These are phyloP conservation scores for Ganoderma meredithae DNA, from an alignment of 1,284 basidiomycete species.

Conservation along the genomic window DNA sequence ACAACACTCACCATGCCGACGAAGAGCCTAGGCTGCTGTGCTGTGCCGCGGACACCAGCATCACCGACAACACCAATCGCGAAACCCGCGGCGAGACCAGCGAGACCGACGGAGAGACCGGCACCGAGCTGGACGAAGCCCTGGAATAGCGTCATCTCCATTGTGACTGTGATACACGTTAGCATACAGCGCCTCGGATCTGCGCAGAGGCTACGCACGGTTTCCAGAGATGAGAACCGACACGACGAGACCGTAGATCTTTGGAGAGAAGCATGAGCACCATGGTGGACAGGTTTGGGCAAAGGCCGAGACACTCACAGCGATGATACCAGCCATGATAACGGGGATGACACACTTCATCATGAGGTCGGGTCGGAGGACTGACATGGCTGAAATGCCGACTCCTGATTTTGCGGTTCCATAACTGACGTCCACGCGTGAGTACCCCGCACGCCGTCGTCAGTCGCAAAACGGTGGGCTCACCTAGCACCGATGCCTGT, in stretches of 20 bases:
- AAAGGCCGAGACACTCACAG: conserved; percentile 58
- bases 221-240: conserved; percentile 86
- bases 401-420: conserved; percentile 99
- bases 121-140: conserved; percentile 93
- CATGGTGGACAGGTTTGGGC: not conserved
- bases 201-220: conserved; percentile 57
- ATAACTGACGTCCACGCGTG: conserved; percentile 57
- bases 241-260: conserved; percentile 92
- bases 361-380: conserved; percentile 93
- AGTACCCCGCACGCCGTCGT: not conserved
- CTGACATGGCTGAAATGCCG: conserved; percentile 98
- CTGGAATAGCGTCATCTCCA: conserved; percentile 74
- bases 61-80: conserved; percentile 97
- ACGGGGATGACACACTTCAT: conserved; percentile 97
- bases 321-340: conserved; percentile 99
- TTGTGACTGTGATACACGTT: conserved; percentile 47
- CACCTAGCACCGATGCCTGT: conserved; percentile 79
- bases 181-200: conserved; percentile 12
- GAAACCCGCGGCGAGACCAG: conserved; percentile 90
- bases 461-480: conserved; percentile 32
- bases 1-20: conserved; percentile 74
- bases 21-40: conserved; percentile 92
- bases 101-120: conserved; percentile 87
- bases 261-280: not conserved
- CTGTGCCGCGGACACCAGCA: conserved; percentile 90